Conservation (phyloP, 805 yeast genomes). For the Saitoella complicata region DNA sequence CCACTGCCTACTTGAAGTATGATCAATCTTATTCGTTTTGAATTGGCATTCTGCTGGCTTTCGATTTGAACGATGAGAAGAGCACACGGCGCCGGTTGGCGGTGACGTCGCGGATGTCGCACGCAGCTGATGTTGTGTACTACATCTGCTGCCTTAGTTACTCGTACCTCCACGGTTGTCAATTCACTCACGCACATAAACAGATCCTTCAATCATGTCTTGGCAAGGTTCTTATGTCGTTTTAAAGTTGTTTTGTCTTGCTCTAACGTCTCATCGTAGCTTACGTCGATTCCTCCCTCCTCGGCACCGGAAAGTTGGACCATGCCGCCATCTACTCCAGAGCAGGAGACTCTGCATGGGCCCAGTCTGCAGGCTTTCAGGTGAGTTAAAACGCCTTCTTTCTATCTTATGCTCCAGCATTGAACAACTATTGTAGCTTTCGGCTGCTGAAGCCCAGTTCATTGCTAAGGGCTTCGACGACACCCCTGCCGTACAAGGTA, state of each 20-base stretch:
- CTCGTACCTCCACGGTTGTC: no score
- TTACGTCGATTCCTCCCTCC: slow-evolving; percentile 73
- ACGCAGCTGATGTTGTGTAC: no score
- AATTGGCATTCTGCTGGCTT: no score
- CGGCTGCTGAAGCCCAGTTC: slow-evolving; percentile 52
- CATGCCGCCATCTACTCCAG: slow-evolving; percentile 85
- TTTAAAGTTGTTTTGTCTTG: slow-evolving; percentile 4
- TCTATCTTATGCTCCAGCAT: not conserved
- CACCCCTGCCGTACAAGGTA: slow-evolving; percentile 62
- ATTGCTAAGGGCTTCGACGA: slow-evolving; percentile 69
- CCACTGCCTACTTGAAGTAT: no score
- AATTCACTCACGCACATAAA: no score
- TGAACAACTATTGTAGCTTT: slow-evolving; percentile 22
- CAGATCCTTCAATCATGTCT: not conserved
- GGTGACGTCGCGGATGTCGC: no score
- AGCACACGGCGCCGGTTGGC: no score
- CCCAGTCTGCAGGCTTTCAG: slow-evolving; percentile 51
- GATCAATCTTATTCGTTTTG: no score
- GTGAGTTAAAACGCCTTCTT: slow-evolving; percentile 8
- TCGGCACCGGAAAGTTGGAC: slow-evolving; percentile 76
- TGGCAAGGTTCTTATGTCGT: not conserved
- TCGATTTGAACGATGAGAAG: no score
- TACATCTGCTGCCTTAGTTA: no score
- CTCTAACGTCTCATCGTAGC: slow-evolving; percentile 31
- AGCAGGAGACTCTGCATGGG: slow-evolving; percentile 94